Conservation (phyloP, 2,329 filamentous ascomycete species). For the Stachybotrys echinatus region DNA sequence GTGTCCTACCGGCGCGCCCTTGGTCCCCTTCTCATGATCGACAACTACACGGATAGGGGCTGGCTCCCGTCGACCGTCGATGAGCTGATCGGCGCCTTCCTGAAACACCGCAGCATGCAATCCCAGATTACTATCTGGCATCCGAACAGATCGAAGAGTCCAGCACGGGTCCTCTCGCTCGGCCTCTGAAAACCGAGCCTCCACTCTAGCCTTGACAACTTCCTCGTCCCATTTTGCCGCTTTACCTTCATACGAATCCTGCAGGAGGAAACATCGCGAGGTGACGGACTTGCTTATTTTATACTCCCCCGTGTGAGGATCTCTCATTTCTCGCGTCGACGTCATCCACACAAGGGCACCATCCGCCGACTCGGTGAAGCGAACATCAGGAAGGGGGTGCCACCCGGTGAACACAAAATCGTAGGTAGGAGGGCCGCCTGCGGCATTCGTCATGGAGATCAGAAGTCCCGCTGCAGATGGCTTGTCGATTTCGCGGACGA, state of each 20-base stretch:
- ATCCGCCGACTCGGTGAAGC: slow-evolving; percentile 66
- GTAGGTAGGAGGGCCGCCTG: slow-evolving; percentile 54
- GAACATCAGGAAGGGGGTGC: slow-evolving; percentile 62
- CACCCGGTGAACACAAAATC: slow-evolving; percentile 75
- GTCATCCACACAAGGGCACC: slow-evolving; percentile 64
- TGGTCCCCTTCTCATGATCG: slow-evolving; percentile 62
- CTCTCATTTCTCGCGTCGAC: slow-evolving; percentile 56
- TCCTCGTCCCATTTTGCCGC: slow-evolving; percentile 77
- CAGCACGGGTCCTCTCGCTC: slow-evolving; percentile 78
- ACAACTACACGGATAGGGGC: slow-evolving; percentile 69
- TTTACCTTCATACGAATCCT: slow-evolving; percentile 72
- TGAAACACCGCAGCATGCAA: slow-evolving; percentile 67
- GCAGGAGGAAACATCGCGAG: slow-evolving; percentile 64
- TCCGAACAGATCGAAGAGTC: slow-evolving; percentile 67
- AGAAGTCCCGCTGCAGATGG: slow-evolving; percentile 61
- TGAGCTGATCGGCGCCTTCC: slow-evolving; percentile 56
- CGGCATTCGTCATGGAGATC: slow-evolving; percentile 58
- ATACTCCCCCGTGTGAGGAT: slow-evolving; percentile 39
- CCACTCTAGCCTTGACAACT: slow-evolving; percentile 77
- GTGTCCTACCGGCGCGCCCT: slow-evolving; percentile 59
- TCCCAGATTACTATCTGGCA: slow-evolving; percentile 54
- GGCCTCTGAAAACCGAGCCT: slow-evolving; percentile 76
- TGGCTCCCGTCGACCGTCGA: slow-evolving; percentile 61
- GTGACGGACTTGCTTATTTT: slow-evolving; percentile 43
- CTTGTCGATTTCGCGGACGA: slow-evolving; percentile 82